Evolutionary conservation across 1,284 basidiomycete species (phyloP).

Genomic region (Cutaneotrichosporon sp.): DNA sequence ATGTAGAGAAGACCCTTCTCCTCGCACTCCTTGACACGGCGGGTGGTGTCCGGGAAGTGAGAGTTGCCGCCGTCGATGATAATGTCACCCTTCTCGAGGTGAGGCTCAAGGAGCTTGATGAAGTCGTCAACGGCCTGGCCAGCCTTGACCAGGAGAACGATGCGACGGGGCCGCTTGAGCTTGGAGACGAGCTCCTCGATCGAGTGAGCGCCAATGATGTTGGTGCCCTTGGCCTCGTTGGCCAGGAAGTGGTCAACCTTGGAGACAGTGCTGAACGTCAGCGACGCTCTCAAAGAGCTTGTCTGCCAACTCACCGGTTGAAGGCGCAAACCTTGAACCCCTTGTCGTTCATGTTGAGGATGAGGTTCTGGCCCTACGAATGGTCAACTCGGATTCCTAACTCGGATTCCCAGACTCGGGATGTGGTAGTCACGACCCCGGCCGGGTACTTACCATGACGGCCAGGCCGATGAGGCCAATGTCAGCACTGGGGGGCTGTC

Average conservation of each 20-base stretch:
- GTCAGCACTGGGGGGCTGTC: conserved; percentile 35
- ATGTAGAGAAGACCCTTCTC: conserved; percentile 93
- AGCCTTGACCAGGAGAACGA: conserved; percentile 82
- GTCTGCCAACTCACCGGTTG: conserved; percentile 65
- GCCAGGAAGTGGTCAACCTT: conserved; percentile 96
- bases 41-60: conserved; percentile 97
- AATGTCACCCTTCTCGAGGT: conserved; percentile 74
- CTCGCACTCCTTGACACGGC: conserved; percentile 90
- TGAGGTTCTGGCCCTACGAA: conserved; percentile 84
- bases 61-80: conserved; percentile 99
- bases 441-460: conserved; percentile 69
- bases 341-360: conserved; percentile 99
- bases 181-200: conserved; percentile 74
- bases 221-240: conserved; percentile 98
- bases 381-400: conserved; percentile 8
- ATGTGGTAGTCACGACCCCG: background rate
- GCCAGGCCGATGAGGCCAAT: conserved; percentile 68
- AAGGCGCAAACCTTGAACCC: conserved; percentile 95
- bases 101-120: conserved; percentile 59
- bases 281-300: background rate
- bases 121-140: conserved; percentile 63
- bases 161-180: conserved; percentile 65
- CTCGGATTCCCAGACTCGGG: background rate
- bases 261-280: conserved; percentile 64
- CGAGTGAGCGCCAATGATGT: conserved; percentile 90